phyloP scores from a whole-genome alignment of 768 basidiomycete species.

The Suillus americanus region DNA sequence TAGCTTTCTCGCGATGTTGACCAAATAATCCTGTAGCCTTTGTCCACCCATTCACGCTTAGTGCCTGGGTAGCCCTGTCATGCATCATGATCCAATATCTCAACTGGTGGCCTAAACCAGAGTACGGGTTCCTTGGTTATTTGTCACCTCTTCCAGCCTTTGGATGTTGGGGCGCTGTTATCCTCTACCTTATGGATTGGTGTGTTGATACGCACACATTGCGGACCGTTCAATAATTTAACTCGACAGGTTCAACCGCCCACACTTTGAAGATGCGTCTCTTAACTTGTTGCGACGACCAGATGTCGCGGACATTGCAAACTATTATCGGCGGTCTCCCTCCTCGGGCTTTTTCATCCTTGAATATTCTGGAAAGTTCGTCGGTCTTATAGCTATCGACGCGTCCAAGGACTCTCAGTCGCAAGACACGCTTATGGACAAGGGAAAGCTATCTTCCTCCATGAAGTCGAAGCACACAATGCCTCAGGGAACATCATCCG shows the following conservation, averaged over 20 bases:
- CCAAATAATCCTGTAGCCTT: slow-evolving; percentile 33
- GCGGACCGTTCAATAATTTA: not conserved
- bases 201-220: slow-evolving; percentile 28
- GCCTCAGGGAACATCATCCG: slow-evolving; percentile 39
- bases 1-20: not conserved
- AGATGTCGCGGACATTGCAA: slow-evolving; percentile 53
- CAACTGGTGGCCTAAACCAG: slow-evolving; percentile 64
- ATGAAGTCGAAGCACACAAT: slow-evolving; percentile 15
- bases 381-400: slow-evolving; percentile 73
- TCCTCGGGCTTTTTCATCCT: slow-evolving; percentile 73
- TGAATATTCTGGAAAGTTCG: slow-evolving; percentile 53
- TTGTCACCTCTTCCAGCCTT: slow-evolving; percentile 65
- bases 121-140: slow-evolving; percentile 47
- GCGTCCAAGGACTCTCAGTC: slow-evolving; percentile 45
- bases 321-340: slow-evolving; percentile 59
- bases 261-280: slow-evolving; percentile 57
- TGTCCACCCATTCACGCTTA: slow-evolving; percentile 61
- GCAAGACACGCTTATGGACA: slow-evolving; percentile 23
- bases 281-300: slow-evolving; percentile 50
- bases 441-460: slow-evolving; percentile 20
- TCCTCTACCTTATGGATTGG: slow-evolving; percentile 75
- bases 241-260: slow-evolving; percentile 62
- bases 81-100: slow-evolving; percentile 57
- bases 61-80: slow-evolving; percentile 61
- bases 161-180: slow-evolving; percentile 58